Evolutionary conservation across 1,284 basidiomycete genomes (phyloP), one percentile per base, ranked within the genome.

Genomic region (Leccinum subspadiceum): DNA sequence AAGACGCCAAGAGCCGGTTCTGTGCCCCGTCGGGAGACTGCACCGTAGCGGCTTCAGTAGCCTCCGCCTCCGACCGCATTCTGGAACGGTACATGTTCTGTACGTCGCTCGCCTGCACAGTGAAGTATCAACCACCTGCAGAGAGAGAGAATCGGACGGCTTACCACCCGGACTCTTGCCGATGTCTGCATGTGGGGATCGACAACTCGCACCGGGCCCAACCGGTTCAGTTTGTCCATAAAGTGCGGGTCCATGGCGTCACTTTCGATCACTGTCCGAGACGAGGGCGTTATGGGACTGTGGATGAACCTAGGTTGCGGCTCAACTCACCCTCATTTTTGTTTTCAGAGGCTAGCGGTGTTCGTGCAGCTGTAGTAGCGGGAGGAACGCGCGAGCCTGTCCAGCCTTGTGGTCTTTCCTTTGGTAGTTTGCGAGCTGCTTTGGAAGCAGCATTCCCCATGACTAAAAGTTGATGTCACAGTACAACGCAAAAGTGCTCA

Each of bases 201-300:
- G 6, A 46, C 85, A 20, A 94, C 89, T 20, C 76, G 77, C 6
- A 94, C 92, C 26, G 83, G 87, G 1, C 92, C 92, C 3, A 94
- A 76, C 49, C 76, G 80, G 64, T 70, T 84, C 54, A 95, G 75
- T 67, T 92, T 93, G 33, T 84, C 78, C 68, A 91, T 72, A 61
- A 94, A 86, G 56, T 94, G 84, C 1, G 91, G 90, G 70, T 94
- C 92, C 64, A 78, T 80, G 6, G 84, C 83, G 69, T 94, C 92
- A 62, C 73, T 75, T 61, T 84, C 77, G 64, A 93, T 86, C 3
- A 76, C 92, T 93, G 66, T 49, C 31, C 33, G 24, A 46, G 44
- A 22, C 12, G 20, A 22, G 20, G 44, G 41, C 41, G 22, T 24
- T 50, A 26, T 2, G 29, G 22, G 29, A n/a, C n/a, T 20, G 2